Evolutionary conservation across 2,329 filamentous ascomycete genomes (phyloP), one percentile per base, ranked within the genome.

Genomic region (Bipolaris gigantea): DNA sequence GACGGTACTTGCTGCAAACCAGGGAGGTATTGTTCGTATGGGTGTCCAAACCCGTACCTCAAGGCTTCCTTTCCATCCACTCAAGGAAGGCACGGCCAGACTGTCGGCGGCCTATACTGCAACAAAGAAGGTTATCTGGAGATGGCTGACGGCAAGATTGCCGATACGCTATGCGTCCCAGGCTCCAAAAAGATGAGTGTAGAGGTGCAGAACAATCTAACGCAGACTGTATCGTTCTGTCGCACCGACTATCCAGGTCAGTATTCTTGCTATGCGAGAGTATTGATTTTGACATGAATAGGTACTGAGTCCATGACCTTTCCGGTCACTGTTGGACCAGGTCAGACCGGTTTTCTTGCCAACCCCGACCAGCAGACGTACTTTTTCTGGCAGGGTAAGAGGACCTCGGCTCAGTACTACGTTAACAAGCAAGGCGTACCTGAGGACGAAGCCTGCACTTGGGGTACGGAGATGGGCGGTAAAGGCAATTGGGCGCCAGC

Each of bases 331-430:
- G 81, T 88, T 39, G 62, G 75, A 5, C 77, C 89, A 48, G 89
- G 89, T 55, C 67, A 76, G 44, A 82, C 77, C 23, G 78, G 85
- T 56, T 76, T 80, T 33, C 78, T 99, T 61, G 90, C 89, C 71
- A 93, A 90, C 80, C 89, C 93, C 42, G 78, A 88, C 61, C 85
- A 87, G 56, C 72, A 74, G 44, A 81, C 78, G 46, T 96, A 93
- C 81, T 97, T 92, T 80, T 77, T 81, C 57, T 96, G 90, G 90
- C 64, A 90, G 68, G 84, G 84, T 65, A 83, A 83, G 74, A 66
- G 78, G 46, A 97, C 94, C 48, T 92, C 90, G 43, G 92, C 92
- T 40, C 94, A 97, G 79, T 97, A 96, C 83, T 99, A 99, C 74
- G 84, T 97, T 77, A 97, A 97, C 84, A 89, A 89, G 67, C 82